Conservation (phyloP, 2,329 filamentous ascomycete genomes). For the Tolypocladium album region DNA sequence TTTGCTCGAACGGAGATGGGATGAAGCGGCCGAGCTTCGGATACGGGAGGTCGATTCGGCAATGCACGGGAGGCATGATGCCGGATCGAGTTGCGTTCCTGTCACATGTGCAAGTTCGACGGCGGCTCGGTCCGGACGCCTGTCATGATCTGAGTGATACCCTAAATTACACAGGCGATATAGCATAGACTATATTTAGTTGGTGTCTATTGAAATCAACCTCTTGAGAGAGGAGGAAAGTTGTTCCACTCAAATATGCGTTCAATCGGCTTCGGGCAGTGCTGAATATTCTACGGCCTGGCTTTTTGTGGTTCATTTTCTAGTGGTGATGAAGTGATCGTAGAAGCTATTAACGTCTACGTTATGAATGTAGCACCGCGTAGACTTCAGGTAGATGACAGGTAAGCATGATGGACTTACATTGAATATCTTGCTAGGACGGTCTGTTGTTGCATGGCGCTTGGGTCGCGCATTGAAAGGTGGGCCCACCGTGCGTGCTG, state of each 20-base stretch:
- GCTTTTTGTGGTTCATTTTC: not conserved
- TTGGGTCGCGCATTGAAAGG: not conserved
- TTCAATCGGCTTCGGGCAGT: not conserved
- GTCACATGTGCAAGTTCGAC: not conserved
- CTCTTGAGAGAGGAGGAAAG: not conserved
- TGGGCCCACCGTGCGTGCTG: not conserved
- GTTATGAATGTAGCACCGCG: not conserved
- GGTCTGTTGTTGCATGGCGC: not conserved
- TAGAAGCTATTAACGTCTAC: not conserved
- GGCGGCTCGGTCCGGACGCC: not conserved
- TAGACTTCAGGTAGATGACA: not conserved
- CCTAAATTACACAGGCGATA: not conserved
- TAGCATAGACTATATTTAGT: not conserved
- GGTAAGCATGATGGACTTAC: too few relatives aligned
- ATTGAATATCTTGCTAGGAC: too few relatives aligned
- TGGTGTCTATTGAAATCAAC: not conserved
- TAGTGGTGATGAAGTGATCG: not conserved
- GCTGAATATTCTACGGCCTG: not conserved
- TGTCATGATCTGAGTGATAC: not conserved
- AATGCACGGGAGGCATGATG: not conserved
- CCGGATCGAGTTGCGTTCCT: not conserved
- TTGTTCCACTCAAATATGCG: not conserved
- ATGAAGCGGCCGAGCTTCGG: not conserved
- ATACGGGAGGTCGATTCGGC: not conserved
- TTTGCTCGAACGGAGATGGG: not conserved